A percentile compares a stretch with the other conserved stretches of the same genome.
phyloP scores from a whole-genome alignment of 306 rosid genomes.

The Ochetophila trinervis region DNA sequence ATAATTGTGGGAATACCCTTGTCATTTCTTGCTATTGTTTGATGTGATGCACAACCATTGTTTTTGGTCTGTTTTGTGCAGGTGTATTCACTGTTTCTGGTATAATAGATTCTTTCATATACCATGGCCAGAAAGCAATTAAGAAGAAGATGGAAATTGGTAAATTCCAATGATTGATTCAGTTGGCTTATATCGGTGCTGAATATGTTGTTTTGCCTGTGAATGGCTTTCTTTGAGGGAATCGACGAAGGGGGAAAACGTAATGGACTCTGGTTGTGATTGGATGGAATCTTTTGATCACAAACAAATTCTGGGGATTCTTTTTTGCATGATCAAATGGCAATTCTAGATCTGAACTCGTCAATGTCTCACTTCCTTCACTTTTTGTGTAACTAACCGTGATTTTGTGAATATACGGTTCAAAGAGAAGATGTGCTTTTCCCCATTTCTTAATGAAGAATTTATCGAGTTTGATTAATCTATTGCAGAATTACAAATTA shows the following conservation, averaged over 20 bases:
- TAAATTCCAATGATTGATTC: slow-evolving; percentile 60
- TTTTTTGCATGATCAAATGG: slow-evolving; percentile 21
- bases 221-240: slow-evolving; percentile 40
- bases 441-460: slow-evolving; percentile 3
- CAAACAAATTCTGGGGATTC: slow-evolving; percentile 28
- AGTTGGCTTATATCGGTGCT: slow-evolving; percentile 16
- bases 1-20: too few species aligned
- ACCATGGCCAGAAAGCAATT: slow-evolving; percentile 93
- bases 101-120: slow-evolving; percentile 89
- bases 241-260: slow-evolving; percentile 33
- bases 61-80: slow-evolving; percentile 33
- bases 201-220: slow-evolving; percentile 27
- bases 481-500: background rate
- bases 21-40: slow-evolving; percentile 1
- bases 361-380: too few species aligned
- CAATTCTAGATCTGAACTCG: slow-evolving; percentile 5
- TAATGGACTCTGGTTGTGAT: slow-evolving; percentile 31
- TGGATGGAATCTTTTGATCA: slow-evolving; percentile 31
- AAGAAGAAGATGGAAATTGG: slow-evolving; percentile 98
- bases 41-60: slow-evolving; percentile 16
- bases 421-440: background rate
- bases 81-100: slow-evolving; percentile 95
- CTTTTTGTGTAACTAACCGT: too few species aligned
- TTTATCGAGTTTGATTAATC: background rate
- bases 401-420: slow-evolving; percentile 19